phyloP scores from a whole-genome alignment of 495 filamentous ascomycete genomes.

The Aeminium ludgeri region DNA sequence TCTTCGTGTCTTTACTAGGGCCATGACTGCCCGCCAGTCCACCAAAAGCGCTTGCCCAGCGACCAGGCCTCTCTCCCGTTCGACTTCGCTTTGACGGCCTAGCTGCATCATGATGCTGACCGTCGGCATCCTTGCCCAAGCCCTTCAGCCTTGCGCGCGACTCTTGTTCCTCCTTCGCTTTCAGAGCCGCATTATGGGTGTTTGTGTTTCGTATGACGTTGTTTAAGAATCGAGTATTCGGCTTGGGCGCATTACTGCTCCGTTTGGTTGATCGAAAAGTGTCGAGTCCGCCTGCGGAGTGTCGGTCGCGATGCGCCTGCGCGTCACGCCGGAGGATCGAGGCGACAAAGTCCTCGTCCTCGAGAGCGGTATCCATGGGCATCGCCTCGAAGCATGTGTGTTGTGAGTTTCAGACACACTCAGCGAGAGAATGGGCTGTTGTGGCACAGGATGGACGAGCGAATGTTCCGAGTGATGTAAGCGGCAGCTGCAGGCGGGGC shows the following conservation, averaged over 20 bases:
- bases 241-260: slow-evolving; percentile 46
- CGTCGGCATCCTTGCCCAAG: slow-evolving; percentile 23
- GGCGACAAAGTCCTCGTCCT: too few relatives aligned
- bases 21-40: slow-evolving; percentile 1
- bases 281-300: too few relatives aligned
- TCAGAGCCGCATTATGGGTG: slow-evolving; percentile 72
- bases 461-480: too few relatives aligned
- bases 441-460: too few relatives aligned
- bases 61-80: slow-evolving; percentile 5
- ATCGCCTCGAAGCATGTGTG: too few relatives aligned
- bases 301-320: too few relatives aligned
- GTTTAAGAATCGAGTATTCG: slow-evolving; percentile 76
- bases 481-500: too few relatives aligned
- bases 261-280: too few relatives aligned
- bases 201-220: slow-evolving; percentile 82
- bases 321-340: too few relatives aligned
- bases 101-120: slow-evolving; percentile 2
- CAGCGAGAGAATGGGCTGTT: too few relatives aligned
- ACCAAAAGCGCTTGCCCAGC: slow-evolving; percentile 8
- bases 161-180: slow-evolving; percentile 61
- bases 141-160: slow-evolving; percentile 38
- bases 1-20: background rate
- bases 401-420: too few relatives aligned
- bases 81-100: background rate
- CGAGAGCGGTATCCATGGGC: too few relatives aligned